A percentile compares a stretch with the other conserved stretches of the same genome.
phyloP scores from a whole-genome alignment of 2,329 filamentous ascomycete genomes.

The Colletotrichum liaoningense region DNA sequence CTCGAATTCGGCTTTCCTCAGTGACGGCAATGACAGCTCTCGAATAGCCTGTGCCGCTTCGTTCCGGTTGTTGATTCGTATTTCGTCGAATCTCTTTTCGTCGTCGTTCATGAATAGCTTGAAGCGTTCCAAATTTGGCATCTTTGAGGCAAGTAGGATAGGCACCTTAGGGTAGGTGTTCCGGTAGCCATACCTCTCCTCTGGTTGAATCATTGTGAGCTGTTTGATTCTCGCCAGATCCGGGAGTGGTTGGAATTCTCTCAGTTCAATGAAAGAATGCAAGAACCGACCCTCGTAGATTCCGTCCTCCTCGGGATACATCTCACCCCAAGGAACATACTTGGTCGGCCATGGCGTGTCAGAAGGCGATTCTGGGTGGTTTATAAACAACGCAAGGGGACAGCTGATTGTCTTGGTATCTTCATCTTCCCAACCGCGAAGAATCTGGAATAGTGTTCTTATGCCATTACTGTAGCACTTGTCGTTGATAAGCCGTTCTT shows the following conservation, averaged over 20 bases:
- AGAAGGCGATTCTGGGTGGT: not conserved
- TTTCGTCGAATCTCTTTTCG: not conserved
- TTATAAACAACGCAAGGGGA: not conserved
- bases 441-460: not conserved
- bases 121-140: not conserved
- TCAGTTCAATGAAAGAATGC: not conserved
- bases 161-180: slow-evolving; percentile 1
- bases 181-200: not conserved
- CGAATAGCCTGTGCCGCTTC: not conserved
- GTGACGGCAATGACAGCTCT: not conserved
- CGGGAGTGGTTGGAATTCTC: not conserved
- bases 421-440: not conserved
- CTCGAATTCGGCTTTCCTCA: not conserved
- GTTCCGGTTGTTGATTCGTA: not conserved
- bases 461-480: not conserved
- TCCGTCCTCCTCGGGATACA: not conserved
- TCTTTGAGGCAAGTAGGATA: not conserved
- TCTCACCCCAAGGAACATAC: not conserved
- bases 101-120: slow-evolving; percentile 1
- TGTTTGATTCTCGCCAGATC: not conserved
- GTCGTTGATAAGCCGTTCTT: not conserved
- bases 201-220: not conserved
- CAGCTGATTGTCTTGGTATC: not conserved
- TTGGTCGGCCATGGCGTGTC: not conserved
- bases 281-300: not conserved